Base-by-base conservation (phyloP, 805 yeast genomes). In the Ogataea degrootiae region DNA sequence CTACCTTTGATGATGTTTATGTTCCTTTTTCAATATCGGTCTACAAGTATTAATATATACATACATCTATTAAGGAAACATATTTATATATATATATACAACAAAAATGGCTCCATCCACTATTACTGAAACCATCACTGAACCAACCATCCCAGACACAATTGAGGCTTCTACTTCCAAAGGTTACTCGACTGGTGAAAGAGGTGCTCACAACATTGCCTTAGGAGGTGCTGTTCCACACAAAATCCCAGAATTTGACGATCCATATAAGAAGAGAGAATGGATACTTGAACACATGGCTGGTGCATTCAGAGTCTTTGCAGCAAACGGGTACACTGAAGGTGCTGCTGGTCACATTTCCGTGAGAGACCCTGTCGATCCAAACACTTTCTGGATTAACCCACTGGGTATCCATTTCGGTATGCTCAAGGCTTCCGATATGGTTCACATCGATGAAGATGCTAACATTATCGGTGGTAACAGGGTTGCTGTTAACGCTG, bases 341-440 rank as follows among this genome's bases (percentile, higher is more conserved):
- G 96, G 96, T 15, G 65, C 80, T 19, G 89, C 96, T 0, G 96
- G 96, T 21, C 96, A 88, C 62, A 87, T 88, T 48, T 84, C 94
- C 8, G 76, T 88, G 12, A 76, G 94, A 56, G 96, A 88, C 60
- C 96, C 96, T 3, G 80, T 85, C 39, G 80, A 83, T 53, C 85
- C 85, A n/a, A 63, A 72, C 41, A 85, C 92, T 3, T 88, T 88
- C 64, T 88, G 96, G 96, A 86, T 88, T 63, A 88, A 88, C 67
- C 96, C 96, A 5, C 70, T 88, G 53, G 92, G 85, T n/a, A 76
- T 74, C 54, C 96, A 88, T 65, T 88, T 85, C 63, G 73, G 77
- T 19, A 60, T 77, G 39, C 67, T 83, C 60, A 77, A 71, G 54
- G 85, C 81, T 29, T 69, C 77, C 17, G 87, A 82, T 55, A 72